A percentile compares a stretch with the other conserved stretches of the same genome.
Evolutionary conservation across 2,329 filamentous ascomycete genomes (phyloP).

Genomic region (Monilinia fructigena): DNA sequence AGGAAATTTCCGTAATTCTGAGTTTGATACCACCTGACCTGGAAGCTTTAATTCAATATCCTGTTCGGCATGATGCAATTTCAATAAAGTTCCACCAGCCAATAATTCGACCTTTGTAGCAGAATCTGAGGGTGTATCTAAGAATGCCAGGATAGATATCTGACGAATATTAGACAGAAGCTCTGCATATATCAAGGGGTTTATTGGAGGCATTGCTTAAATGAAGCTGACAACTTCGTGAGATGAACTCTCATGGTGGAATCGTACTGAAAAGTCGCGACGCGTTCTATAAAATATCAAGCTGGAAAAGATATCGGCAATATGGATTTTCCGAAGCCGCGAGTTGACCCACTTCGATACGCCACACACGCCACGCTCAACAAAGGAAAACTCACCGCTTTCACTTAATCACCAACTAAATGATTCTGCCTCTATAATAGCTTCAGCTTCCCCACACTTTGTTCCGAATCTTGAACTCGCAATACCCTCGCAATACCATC

Average conservation of each 20-base stretch:
- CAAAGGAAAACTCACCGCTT: conserved; percentile 1
- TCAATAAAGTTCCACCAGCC: conserved; percentile 47
- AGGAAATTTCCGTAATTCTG: conserved; percentile 29
- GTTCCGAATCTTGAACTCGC: neutral
- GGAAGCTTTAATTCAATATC: conserved; percentile 42
- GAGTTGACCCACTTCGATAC: too few species aligned
- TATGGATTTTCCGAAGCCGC: conserved; percentile 6
- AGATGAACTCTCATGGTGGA: neutral
- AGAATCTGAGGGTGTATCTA: conserved; percentile 44
- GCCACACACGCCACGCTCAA: neutral
- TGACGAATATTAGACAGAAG: conserved; percentile 63
- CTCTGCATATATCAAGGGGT: conserved; percentile 57
- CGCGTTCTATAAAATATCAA: conserved; percentile 7
- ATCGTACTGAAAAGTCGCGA: neutral
- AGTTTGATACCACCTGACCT: conserved; percentile 36
- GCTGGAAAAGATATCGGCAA: neutral
- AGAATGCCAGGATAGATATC: conserved; percentile 56
- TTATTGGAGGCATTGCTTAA: conserved; percentile 14
- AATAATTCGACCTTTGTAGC: conserved; percentile 43
- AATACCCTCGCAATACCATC: conserved; percentile 6
- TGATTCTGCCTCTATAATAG: conserved; percentile 5
- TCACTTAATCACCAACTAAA: neutral
- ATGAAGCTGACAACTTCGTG: neutral
- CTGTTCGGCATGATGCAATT: conserved; percentile 50
- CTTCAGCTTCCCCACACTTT: conserved; percentile 13